These are phyloP conservation scores for Arthroderma uncinatum DNA, from an alignment of 2,329 filamentous ascomycete species.

Conservation along the genomic window DNA sequence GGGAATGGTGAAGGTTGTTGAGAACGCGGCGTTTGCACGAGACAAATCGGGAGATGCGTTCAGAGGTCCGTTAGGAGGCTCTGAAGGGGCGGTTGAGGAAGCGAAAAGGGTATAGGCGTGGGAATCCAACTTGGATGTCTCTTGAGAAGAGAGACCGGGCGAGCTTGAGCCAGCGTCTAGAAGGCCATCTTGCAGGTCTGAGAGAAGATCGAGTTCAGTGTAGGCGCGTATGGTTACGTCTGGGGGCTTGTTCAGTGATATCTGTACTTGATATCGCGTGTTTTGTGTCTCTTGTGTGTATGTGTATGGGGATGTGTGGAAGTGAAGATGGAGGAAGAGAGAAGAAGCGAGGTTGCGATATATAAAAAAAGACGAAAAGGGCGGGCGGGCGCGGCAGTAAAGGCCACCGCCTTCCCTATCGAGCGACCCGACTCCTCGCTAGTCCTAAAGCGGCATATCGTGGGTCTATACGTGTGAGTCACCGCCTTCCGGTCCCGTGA, in stretches of 20 bases:
- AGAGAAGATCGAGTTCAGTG: slow-evolving; percentile 8
- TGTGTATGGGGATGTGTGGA: neutral
- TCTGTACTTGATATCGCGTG: neutral
- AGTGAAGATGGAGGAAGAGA: slow-evolving; percentile 12
- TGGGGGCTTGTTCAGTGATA: neutral
- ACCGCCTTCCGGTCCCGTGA: slow-evolving; percentile 13
- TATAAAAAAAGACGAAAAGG: slow-evolving; percentile 2
- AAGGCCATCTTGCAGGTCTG: slow-evolving; percentile 27
- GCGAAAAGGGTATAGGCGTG: slow-evolving; percentile 21
- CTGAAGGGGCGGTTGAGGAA: slow-evolving; percentile 26
- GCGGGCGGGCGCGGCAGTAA: slow-evolving; percentile 13
- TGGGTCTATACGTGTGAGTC: slow-evolving; percentile 25
- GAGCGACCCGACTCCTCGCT: slow-evolving; percentile 10
- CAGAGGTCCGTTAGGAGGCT: slow-evolving; percentile 32
- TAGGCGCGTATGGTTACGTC: neutral
- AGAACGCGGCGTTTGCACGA: slow-evolving; percentile 33
- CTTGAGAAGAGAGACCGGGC: slow-evolving; percentile 27
- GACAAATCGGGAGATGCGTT: slow-evolving; percentile 34
- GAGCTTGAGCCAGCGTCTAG: slow-evolving; percentile 23
- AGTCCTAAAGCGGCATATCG: slow-evolving; percentile 15
- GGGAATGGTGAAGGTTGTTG: slow-evolving; percentile 20
- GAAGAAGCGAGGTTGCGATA: neutral
- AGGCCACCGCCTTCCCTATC: slow-evolving; percentile 19
- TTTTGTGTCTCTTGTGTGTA: neutral
- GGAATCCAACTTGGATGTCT: slow-evolving; percentile 30